Base-by-base conservation (phyloP, 257 asterid species). In the Craterostigma plantagineum region DNA sequence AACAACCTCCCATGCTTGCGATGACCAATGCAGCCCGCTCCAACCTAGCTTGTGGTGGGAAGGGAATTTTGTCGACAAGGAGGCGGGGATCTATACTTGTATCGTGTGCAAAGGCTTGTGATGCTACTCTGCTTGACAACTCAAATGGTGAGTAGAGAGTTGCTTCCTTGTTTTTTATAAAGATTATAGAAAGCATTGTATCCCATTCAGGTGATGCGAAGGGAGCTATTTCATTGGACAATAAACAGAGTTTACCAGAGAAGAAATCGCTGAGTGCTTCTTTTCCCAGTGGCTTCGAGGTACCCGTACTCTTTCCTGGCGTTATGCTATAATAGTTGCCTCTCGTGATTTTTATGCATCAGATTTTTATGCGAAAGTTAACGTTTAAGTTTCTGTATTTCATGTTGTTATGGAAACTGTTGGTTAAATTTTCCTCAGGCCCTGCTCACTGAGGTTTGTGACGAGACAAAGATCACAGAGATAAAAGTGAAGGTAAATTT, bases 401-500 rank as follows among this genome's bases (percentile, higher is more conserved):
- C 33, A 16, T 44, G 53, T 54, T 36, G 45, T 38, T n/a, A 16
- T 45, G 39, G 10, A 36, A 40, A 43, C 56, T 47, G 13, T 49
- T 42, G 33, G 41, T 54, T 45, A 7, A 33, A 36, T 36, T 36
- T 42, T 46, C 34, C 7, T 43, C 90, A 79, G 92, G 74, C 57
- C 42, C 77, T 79, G 56, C 62, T 79, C 39, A 54, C 56, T 0
- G 76, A 73, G 60, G 75, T 79, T 33, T 76, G 84, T 53, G 90
- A 72, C 55, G 76, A 70, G 49, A 79, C 92, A 11, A 63, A 76
- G 52, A 65, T 79, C 14, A 90, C 78, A 16, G 90, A 79, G 69
- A 65, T 79, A 63, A 72, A 76, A 64, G 53, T 79, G 51, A 79
- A 79, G 84, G 92, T 79, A 50, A 64, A 33, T 23, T 23, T n/a